phyloP scores from a whole-genome alignment of 2,329 filamentous ascomycete species.

The Fonsecaea monophora region DNA sequence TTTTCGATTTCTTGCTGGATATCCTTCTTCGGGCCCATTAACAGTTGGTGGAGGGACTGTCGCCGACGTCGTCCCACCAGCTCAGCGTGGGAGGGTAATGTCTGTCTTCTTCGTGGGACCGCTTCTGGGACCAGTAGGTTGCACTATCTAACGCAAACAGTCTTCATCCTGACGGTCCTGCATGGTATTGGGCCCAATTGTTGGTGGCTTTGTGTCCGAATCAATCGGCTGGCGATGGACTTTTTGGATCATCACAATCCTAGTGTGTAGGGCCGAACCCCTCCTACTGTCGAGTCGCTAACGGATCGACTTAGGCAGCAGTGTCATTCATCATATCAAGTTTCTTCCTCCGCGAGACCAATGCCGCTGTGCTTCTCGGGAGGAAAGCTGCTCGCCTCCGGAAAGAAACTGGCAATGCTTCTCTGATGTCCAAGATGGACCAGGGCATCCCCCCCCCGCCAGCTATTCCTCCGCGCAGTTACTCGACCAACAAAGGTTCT shows the following conservation, averaged over 20 bases:
- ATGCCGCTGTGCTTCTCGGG: constrained; percentile 51
- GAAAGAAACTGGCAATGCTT: constrained; percentile 52
- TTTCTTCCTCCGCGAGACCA: constrained; percentile 37
- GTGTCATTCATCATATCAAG: too few species aligned
- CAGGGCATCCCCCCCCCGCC: constrained; percentile 32
- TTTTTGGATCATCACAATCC: constrained; percentile 54
- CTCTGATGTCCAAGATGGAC: constrained; percentile 46
- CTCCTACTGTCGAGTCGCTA: too few species aligned
- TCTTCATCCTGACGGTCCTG: too few species aligned
- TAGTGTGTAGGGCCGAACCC: too few species aligned
- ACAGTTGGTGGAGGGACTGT: too few species aligned
- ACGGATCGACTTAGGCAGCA: too few species aligned
- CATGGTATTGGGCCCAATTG: constrained; percentile 40
- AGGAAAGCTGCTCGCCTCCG: constrained; percentile 47
- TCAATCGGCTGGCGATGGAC: constrained; percentile 54
- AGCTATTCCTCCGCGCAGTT: constrained; percentile 61
- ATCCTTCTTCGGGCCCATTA: too few species aligned
- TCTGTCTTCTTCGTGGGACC: constrained; percentile 50
- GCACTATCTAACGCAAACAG: too few species aligned
- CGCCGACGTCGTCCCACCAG: too few species aligned
- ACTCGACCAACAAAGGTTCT: constrained; percentile 60
- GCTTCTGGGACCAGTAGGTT: constrained; percentile 42
- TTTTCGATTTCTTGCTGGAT: constrained; percentile 54
- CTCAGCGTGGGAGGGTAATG: constrained; percentile 52
- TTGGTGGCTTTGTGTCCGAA: constrained; percentile 49